phyloP scores from a whole-genome alignment of 495 filamentous ascomycete species.

The Rhizodiscina lignyota region DNA sequence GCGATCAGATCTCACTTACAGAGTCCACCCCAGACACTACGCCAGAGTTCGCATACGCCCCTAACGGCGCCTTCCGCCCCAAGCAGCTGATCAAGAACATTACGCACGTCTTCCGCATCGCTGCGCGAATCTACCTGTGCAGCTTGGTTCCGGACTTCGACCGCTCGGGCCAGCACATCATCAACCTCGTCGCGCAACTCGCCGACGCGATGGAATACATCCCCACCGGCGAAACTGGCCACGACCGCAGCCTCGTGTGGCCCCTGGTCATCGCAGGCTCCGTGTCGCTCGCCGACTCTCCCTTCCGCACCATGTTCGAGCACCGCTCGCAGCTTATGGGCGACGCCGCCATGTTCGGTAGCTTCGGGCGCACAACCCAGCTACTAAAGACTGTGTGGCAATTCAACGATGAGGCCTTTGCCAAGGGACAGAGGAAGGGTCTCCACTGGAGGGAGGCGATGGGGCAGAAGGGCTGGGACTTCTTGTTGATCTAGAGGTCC shows the following conservation, averaged over 20 bases:
- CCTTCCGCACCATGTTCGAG: conserved; percentile 59
- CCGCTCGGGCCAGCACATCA: conserved; percentile 47
- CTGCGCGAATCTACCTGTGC: conserved; percentile 89
- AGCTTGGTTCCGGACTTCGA: conserved; percentile 79
- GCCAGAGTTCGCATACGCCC: conserved; percentile 18
- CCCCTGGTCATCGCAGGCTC: conserved; percentile 75
- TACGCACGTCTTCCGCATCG: conserved; percentile 74
- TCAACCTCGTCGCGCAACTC: conserved; percentile 58
- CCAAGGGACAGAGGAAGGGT: conserved; percentile 35
- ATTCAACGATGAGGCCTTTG: conserved; percentile 39
- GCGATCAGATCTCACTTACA: conserved; percentile 64
- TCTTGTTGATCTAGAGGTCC: conserved; percentile 87
- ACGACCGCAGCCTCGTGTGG: conserved; percentile 85
- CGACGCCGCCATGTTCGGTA: conserved; percentile 60
- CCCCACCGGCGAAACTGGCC: conserved; percentile 63
- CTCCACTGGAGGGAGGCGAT: conserved; percentile 93
- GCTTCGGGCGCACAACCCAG: conserved; percentile 67
- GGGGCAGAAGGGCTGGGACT: conserved; percentile 81
- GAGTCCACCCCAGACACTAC: conserved; percentile 28
- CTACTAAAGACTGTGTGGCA: conserved; percentile 75
- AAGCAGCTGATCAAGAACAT: conserved; percentile 73
- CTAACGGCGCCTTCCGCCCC: conserved; percentile 61
- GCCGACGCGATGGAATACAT: conserved; percentile 57
- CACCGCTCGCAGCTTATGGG: conserved; percentile 55
- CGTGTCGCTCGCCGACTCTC: conserved; percentile 47